A percentile compares a stretch with the other conserved stretches of the same genome.
These are phyloP conservation scores for Suillus tomentosus DNA, from an alignment of 768 basidiomycete genomes.

Conservation along the genomic window DNA sequence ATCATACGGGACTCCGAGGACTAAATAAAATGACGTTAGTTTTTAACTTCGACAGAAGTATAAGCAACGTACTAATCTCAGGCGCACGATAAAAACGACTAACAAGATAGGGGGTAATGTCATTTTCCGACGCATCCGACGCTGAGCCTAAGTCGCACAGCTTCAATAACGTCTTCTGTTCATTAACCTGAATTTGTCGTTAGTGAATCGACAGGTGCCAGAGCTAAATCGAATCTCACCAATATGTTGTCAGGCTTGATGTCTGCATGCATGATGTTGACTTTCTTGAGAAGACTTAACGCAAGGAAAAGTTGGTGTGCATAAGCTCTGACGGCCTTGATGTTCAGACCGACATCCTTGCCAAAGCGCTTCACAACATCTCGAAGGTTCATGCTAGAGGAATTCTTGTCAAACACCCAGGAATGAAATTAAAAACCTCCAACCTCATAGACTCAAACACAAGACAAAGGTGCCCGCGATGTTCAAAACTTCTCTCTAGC, in stretches of 20 bases:
- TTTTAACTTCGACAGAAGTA: conserved; percentile 13
- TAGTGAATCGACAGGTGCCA: conserved; percentile 20
- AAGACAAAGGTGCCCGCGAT: conserved; percentile 93
- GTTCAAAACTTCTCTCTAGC: conserved; percentile 94
- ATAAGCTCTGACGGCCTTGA: conserved; percentile 98
- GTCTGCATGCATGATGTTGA: conserved; percentile 96
- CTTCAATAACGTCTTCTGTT: conserved; percentile 90
- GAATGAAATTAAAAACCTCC: conserved; percentile 20
- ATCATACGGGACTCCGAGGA: conserved; percentile 95
- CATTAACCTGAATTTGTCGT: conserved; percentile 71
- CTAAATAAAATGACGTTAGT: conserved; percentile 43
- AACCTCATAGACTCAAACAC: conserved; percentile 95
- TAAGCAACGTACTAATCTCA: conserved; percentile 80
- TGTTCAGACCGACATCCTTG: conserved; percentile 95
- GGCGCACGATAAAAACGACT: conserved; percentile 98
- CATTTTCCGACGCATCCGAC: conserved; percentile 91
- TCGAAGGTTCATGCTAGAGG: conserved; percentile 89
- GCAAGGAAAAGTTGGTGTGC: conserved; percentile 94
- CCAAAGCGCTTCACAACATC: conserved; percentile 98
- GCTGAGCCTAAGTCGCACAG: conserved; percentile 98
- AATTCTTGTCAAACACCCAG: conserved; percentile 16
- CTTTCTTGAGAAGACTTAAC: conserved; percentile 80
- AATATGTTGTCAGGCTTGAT: conserved; percentile 99
- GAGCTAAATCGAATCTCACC: conserved; percentile 47
- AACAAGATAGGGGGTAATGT: conserved; percentile 97